These are phyloP conservation scores for Paraconiothyrium brasiliense DNA, from an alignment of 2,329 filamentous ascomycete species.

Conservation along the genomic window DNA sequence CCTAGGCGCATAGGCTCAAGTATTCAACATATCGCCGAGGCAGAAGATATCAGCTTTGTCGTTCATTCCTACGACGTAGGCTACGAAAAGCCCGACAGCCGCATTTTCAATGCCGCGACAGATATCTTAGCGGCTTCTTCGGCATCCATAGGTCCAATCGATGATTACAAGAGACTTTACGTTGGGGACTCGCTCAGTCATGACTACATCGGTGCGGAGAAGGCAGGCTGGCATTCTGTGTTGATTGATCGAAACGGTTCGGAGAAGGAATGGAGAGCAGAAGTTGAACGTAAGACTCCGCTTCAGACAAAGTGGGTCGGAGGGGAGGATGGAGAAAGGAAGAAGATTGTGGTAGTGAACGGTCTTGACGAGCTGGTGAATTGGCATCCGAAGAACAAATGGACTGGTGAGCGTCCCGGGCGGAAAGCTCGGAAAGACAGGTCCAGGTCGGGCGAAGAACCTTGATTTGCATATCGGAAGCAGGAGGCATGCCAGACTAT, in stretches of 20 bases:
- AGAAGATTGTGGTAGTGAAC: background rate
- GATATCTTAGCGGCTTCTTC: constrained; percentile 34
- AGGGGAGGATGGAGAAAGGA: background rate
- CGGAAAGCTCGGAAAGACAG: background rate
- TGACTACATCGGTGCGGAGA: constrained; percentile 59
- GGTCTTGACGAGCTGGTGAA: constrained; percentile 4
- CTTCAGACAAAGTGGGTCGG: constrained; percentile 6
- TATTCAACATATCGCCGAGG: constrained; percentile 33
- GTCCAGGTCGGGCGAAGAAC: background rate
- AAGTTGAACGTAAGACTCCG: background rate
- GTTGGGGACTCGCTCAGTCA: constrained; percentile 64
- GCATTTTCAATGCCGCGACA: constrained; percentile 66
- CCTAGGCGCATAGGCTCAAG: constrained; percentile 27
- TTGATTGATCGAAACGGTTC: constrained; percentile 51
- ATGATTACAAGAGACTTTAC: constrained; percentile 57
- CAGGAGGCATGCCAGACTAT: too few relatives aligned
- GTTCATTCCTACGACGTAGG: constrained; percentile 72
- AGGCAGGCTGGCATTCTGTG: constrained; percentile 59
- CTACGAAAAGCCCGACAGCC: constrained; percentile 64
- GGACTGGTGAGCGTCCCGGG: background rate
- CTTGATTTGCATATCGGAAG: background rate
- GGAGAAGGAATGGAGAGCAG: background rate
- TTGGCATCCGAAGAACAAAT: background rate
- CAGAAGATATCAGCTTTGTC: constrained; percentile 63
- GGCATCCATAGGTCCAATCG: constrained; percentile 1